Conservation (phyloP, 1,284 basidiomycete species). For the Pseudozyma hubeiensis region DNA sequence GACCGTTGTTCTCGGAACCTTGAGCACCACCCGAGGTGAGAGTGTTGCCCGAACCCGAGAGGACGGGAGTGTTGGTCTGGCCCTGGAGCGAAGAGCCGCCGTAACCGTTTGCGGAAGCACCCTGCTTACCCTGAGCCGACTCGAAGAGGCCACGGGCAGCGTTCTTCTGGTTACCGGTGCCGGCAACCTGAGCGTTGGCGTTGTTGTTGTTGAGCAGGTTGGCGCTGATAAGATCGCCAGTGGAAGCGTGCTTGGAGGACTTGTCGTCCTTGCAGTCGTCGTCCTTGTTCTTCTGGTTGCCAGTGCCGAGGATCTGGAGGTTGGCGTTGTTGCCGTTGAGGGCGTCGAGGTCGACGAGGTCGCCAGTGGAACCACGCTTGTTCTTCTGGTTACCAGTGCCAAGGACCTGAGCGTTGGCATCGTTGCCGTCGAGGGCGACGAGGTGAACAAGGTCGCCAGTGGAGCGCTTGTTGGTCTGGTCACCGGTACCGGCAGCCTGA, state of each 20-base stretch:
- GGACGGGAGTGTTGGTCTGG: slow-evolving; percentile 23
- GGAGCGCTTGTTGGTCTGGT: slow-evolving; percentile 15
- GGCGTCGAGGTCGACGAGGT: slow-evolving; percentile 13
- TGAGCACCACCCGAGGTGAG: slow-evolving; percentile 27
- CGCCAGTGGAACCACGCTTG: slow-evolving; percentile 16
- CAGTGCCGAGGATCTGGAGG: slow-evolving; percentile 21
- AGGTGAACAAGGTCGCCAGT: slow-evolving; percentile 23
- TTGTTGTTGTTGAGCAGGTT: slow-evolving; percentile 27
- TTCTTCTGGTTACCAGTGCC: slow-evolving; percentile 25
- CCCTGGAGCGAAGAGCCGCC: slow-evolving; percentile 25
- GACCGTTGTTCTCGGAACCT: slow-evolving; percentile 19
- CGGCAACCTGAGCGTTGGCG: slow-evolving; percentile 23
- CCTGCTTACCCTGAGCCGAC: slow-evolving; percentile 19
- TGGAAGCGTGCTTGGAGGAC: slow-evolving; percentile 1
- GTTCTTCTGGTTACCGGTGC: slow-evolving; percentile 23
- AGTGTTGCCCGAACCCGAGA: slow-evolving; percentile 26
- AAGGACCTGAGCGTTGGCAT: slow-evolving; percentile 23
- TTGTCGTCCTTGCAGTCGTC: slow-evolving; percentile 6
- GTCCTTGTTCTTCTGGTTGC: slow-evolving; percentile 24
- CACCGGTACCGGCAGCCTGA: slow-evolving; percentile 19
- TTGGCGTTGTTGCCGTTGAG: slow-evolving; percentile 29
- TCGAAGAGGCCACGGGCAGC: slow-evolving; percentile 15
- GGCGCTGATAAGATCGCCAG: slow-evolving; percentile 22
- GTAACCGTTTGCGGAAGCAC: slow-evolving; percentile 20
- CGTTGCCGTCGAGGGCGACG: slow-evolving; percentile 20